Evolutionary conservation across 2,329 filamentous ascomycete species (phyloP), one percentile per base, ranked within the genome.

Genomic region (Calonectria crousiana): DNA sequence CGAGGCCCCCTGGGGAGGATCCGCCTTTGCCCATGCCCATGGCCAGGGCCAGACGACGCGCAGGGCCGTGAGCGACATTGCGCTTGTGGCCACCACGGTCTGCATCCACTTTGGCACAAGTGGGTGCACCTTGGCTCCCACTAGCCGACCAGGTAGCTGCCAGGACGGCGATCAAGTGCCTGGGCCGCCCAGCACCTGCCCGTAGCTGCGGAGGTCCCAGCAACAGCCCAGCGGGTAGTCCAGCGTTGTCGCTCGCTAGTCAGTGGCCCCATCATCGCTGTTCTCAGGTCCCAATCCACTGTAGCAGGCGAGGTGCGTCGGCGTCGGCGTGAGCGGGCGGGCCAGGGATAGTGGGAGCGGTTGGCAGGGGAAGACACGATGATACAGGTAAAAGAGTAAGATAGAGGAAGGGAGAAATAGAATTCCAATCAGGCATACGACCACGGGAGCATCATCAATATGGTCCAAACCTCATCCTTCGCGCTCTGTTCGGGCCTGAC

Each of bases 51-150:
- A 62, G 26, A 53, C 38, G 28, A 36, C 28, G 58, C 18, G 34
- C 68, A 70, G 68, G 68, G 58, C 38, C 49, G 38, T 34, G 56
- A 52, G 51, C 56, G 49, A 26, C 47, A 73, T 69, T 69, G 66
- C 44, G 58, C 36, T 65, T 65, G 58, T 66, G 58, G 60, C 44
- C 52, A 49, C 60, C 66, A n/a, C 34, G 23, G 44, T 53, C 66
- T 73, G 67, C 71, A 73, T 58, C 71, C 71, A 73, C 66, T 73
- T 73, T 73, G 38, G 47, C 51, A 47, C 47, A 47, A 60, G 51
- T 32, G 34, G 47, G 30, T 62, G 51, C 69, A 73, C 71, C 34
- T 38, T 66, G 20, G 26, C 49, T 32, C 20, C 60, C 51, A 51
- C 67, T 69, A 69, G 49, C 34, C 14, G 38, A 1, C n/a, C 41